Conservation (phyloP, 176 grass and related monocot genomes). For the Lolium rigidum region DNA sequence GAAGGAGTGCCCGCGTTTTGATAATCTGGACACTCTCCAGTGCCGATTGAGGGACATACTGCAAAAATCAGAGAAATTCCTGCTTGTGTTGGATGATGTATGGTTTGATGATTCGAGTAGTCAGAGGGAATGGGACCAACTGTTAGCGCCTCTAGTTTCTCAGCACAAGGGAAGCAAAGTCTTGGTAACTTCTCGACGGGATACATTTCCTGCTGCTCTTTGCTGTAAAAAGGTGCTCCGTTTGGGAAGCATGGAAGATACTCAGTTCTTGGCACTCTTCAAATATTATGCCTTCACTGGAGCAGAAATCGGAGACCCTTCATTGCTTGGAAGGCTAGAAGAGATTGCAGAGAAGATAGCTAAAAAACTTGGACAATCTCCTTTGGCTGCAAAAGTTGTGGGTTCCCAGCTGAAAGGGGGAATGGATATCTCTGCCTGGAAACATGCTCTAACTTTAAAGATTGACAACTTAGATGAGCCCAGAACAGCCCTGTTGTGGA, state of each 20-base stretch:
- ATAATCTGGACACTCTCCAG: background rate
- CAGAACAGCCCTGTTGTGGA: background rate
- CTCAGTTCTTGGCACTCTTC: slow-evolving; percentile 13
- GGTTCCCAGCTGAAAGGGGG: slow-evolving; percentile 13
- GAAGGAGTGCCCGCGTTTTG: background rate
- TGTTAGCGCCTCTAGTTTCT: slow-evolving; percentile 23
- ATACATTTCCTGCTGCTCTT: background rate
- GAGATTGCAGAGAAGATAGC: background rate
- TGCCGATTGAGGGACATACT: background rate
- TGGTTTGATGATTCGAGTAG: background rate
- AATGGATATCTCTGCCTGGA: background rate
- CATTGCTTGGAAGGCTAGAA: background rate
- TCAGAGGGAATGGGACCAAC: background rate
- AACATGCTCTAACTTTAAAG: background rate
- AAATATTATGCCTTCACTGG: slow-evolving; percentile 25
- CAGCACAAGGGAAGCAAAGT: background rate
- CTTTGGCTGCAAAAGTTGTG: slow-evolving; percentile 31
- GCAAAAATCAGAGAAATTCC: background rate
- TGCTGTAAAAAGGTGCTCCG: background rate
- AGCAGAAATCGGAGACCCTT: background rate
- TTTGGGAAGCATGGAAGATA: background rate
- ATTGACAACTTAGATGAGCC: background rate
- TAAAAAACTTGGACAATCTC: slow-evolving; percentile 20
- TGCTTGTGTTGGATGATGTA: background rate
- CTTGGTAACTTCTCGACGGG: background rate